Conservation (phyloP, 148 eudicot species). For the Camellia lanceoleosa region DNA sequence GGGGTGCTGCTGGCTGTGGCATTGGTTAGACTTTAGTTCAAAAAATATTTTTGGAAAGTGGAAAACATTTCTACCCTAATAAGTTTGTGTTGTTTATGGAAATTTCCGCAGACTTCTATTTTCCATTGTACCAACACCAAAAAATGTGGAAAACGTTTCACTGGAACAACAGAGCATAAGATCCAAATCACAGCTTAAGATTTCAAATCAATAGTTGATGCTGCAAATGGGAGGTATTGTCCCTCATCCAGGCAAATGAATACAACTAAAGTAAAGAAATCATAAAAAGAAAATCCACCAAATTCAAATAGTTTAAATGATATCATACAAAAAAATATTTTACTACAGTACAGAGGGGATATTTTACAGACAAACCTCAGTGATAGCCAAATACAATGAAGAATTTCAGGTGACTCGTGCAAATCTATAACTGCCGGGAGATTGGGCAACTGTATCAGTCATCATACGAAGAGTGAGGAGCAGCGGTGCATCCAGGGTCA, state of each 20-base stretch:
- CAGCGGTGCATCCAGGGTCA: slow-evolving; percentile 79
- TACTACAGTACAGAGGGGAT: background rate
- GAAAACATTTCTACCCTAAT: no score
- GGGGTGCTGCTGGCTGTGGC: no score
- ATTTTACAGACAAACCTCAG: background rate
- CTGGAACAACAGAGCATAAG: no score
- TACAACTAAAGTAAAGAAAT: background rate
- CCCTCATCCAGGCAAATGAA: background rate
- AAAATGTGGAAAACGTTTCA: no score
- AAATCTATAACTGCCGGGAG: background rate
- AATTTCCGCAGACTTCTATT: no score
- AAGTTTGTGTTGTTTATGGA: no score
- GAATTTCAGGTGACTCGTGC: background rate
- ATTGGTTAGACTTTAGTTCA: no score
- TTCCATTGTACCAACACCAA: no score
- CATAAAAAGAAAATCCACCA: background rate
- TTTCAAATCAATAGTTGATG: background rate
- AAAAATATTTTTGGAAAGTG: no score
- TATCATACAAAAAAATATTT: background rate
- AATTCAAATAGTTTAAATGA: background rate
- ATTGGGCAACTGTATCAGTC: slow-evolving; percentile 37
- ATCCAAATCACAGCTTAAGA: background rate
- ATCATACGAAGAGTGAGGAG: slow-evolving; percentile 90
- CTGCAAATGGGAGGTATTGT: slow-evolving; percentile 4
- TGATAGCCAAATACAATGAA: background rate